These are phyloP conservation scores for Marchantia polymorpha DNA, from an alignment of 225 moss, liverwort and hornwort genomes.

Conservation along the genomic window DNA sequence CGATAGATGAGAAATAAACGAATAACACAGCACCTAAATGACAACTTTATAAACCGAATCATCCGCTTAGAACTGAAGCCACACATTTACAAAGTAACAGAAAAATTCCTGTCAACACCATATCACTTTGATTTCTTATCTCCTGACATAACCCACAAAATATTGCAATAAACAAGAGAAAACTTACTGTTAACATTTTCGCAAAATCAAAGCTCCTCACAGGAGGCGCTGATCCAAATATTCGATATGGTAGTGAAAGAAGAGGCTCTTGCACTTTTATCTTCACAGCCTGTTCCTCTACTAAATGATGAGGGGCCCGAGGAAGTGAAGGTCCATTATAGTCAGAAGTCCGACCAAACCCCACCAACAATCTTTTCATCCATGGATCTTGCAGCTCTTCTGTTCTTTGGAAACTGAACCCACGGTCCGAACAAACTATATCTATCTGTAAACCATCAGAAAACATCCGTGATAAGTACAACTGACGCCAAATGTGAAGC, in stretches of 20 bases:
- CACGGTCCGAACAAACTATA: constrained; percentile 68
- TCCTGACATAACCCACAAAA: neutral
- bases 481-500: neutral
- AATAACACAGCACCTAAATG: too few relatives aligned
- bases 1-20: too few relatives aligned
- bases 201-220: constrained; percentile 92
- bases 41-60: too few relatives aligned
- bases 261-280: constrained; percentile 54
- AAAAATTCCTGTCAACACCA: too few relatives aligned
- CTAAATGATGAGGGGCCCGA: constrained; percentile 43
- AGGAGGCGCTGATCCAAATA: constrained; percentile 87
- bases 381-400: constrained; percentile 71
- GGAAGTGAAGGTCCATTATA: constrained; percentile 64
- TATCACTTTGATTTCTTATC: too few relatives aligned
- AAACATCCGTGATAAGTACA: neutral
- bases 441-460: constrained; percentile 53
- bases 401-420: constrained; percentile 54
- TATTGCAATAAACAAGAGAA: neutral
- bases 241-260: constrained; percentile 64
- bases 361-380: constrained; percentile 64
- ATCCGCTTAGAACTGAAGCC: too few relatives aligned
- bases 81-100: too few relatives aligned
- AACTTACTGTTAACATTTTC: constrained; percentile 84
- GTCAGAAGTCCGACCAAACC: constrained; percentile 71
- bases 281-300: constrained; percentile 56